Evolutionary conservation across 352 stramenopile species (phyloP).

Genomic region (Poterioochromonas sp.): DNA sequence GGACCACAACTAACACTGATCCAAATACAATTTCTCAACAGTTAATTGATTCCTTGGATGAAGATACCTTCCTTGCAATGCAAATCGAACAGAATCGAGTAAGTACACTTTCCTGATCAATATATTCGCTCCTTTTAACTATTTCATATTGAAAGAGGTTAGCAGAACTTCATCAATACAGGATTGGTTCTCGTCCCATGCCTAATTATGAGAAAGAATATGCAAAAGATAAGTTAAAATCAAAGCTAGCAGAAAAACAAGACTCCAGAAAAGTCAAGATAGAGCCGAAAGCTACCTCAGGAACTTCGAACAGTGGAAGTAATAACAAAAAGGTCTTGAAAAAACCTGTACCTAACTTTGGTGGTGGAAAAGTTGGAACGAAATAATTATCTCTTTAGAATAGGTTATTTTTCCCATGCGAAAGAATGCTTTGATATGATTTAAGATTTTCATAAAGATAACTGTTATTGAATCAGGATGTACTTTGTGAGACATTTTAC

Average conservation of each 20-base stretch:
- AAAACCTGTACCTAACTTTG: constrained; percentile 19
- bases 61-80: not conserved
- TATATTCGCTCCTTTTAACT: not conserved
- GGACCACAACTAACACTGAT: not conserved
- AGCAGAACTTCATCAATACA: too few species aligned
- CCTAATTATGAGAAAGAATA: constrained; percentile 20
- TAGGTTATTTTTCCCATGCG: too few species aligned
- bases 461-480: too few species aligned
- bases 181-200: not conserved
- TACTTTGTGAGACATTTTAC: too few species aligned
- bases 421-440: too few species aligned
- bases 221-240: not conserved
- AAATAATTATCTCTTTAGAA: not conserved
- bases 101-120: not conserved
- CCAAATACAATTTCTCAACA: not conserved
- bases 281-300: not conserved
- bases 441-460: too few species aligned
- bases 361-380: not conserved
- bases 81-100: not conserved
- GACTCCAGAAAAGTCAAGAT: not conserved
- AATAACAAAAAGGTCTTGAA: not conserved
- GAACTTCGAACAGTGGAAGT: not conserved
- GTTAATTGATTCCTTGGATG: not conserved
- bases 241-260: not conserved
- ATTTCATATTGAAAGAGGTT: not conserved